Base-by-base conservation (phyloP, 495 filamentous ascomycete species). In the Penicillium goetzii region DNA sequence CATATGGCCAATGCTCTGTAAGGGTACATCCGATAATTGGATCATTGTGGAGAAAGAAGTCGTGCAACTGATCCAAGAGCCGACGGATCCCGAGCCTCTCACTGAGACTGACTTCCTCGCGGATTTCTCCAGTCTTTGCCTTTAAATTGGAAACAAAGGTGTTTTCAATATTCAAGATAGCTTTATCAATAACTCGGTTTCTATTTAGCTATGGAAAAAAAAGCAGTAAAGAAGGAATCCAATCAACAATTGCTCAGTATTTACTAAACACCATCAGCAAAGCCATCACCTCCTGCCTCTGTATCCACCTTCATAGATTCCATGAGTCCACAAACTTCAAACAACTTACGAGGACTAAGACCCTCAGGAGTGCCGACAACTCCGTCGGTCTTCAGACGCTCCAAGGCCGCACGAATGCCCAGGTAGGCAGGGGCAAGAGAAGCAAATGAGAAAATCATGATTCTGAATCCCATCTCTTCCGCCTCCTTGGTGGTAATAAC, bases 381-480 rank as follows among this genome's bases (percentile, higher is more conserved):
- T 4, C 84, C 84, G 15, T 83, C 77, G 8, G 58, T 72, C 72
- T 82, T 82, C 38, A 88, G 69, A 38, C 78, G 74, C 62, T 77
- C 63, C 28, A 80, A 73, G 9, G 74, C 78, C 1, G 75, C 65
- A 53, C 77, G 78, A 52, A 86, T 85, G 0, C 81, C 84, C 51
- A 81, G 58, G 53, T 84, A 86, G 0, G 84, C 84, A 0, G 81
- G 83, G 4, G 79, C 76, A 51, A 86, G 65, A 4, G 77, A 73
- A 0, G 81, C 82, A 57, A 85, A 82, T 0, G 84, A 82, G 68
- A 84, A 86, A 28, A 90, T 88, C 53, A 88, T 86, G 41, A 90
- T 84, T 43, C 79, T 74, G 69, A 85, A 90, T 2, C 89, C 88
- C 73, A 90, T 78, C 50, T 83, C 79, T 59, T 79, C 69, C 0